Evolutionary conservation across 352 stramenopile genomes (phyloP).

Genomic region (Globisporangium okanoganense): DNA sequence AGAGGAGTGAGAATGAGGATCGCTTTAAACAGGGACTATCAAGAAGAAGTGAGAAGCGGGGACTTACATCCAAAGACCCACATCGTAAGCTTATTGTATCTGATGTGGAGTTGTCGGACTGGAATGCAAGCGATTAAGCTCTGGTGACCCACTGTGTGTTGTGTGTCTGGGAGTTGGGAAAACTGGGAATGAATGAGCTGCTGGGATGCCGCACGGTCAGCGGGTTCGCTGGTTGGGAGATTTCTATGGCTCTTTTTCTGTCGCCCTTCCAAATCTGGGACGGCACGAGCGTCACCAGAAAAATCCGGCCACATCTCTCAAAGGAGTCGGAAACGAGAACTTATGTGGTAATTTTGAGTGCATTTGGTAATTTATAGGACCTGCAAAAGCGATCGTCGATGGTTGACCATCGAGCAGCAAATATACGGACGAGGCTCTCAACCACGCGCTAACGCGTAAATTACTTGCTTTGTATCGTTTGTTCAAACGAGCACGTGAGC

Average conservation of each 20-base stretch:
- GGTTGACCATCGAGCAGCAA: not conserved
- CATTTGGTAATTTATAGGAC: not conserved
- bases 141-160: not conserved
- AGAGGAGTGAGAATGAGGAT: not conserved
- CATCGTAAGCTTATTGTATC: not conserved
- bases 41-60: slow-evolving; percentile 29
- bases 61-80: slow-evolving; percentile 47
- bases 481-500: not conserved
- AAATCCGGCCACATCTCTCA: slow-evolving; percentile 3
- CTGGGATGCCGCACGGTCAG: not conserved
- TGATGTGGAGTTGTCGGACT: not conserved
- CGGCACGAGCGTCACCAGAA: not conserved
- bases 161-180: not conserved
- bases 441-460: too few species aligned
- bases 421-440: not conserved
- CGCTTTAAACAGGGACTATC: not conserved
- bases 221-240: not conserved
- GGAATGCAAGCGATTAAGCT: slow-evolving; percentile 12
- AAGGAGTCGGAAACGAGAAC: not conserved
- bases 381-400: not conserved
- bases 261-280: not conserved
- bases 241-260: not conserved
- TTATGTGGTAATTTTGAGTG: not conserved
- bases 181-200: not conserved
- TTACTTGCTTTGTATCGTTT: not conserved